Base-by-base conservation (phyloP, 805 yeast species). In the Metschnikowia lachancei region DNA sequence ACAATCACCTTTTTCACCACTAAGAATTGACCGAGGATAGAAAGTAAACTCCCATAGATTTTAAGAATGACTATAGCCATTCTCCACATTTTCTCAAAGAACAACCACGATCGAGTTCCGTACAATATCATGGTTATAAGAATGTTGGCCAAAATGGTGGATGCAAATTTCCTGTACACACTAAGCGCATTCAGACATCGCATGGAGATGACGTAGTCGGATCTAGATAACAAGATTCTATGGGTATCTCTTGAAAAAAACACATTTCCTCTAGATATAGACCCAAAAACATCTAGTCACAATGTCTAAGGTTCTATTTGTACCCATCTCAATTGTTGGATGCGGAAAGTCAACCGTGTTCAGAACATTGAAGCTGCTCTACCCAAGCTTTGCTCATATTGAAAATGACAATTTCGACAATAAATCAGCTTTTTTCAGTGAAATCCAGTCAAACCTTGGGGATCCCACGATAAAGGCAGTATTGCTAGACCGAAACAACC, bases 281-380 rank as follows among this genome's bases (percentile, higher is more conserved):
- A 22, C 8, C 24, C 24, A 22, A 8, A 22, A 5, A 5, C 24
- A 22, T 22, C 4, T 22, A 4, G 8, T 22, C n/a, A 8, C 24
- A n/a, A 45, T 41, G 45, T 37, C 46, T 46, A 83, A 82, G 54
- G 85, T 80, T 59, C 76, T 87, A 0, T 58, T 94, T 2, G 78
- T 89, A 1, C 92, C 98, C 0, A 80, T 91, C 3, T 90, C 97
- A 0, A 89, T 96, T 0, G 78, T 92, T 43, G 98, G 98, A 0
- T 88, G 97, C 64, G 99, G 99, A 7, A 94, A 94, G 61, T 90
- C 97, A 0, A 89, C 97, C 0, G 78, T 87, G 0, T 80, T 87
- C 5, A 61, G 79, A 30, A 82, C 91, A 0, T 67, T 94, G 34
- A 51, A 58, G 0, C 58, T 72, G 9, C 62, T 91, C 9, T 82